phyloP scores from a whole-genome alignment of 2,329 filamentous ascomycete genomes.

The Beauveria caledonica region DNA sequence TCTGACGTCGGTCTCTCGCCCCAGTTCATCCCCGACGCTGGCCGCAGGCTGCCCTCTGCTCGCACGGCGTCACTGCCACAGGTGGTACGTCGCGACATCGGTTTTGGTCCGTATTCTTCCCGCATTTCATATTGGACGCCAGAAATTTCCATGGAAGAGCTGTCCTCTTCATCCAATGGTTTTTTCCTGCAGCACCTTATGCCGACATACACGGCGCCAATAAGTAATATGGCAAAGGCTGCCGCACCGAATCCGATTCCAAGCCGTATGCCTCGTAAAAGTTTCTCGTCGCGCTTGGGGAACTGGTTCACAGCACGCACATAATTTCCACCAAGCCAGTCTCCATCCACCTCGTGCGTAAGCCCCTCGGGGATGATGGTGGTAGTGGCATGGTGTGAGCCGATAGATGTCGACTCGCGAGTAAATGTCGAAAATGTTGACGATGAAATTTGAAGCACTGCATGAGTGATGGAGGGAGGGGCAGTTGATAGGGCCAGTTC shows the following conservation, averaged over 20 bases:
- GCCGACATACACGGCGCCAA: constrained; percentile 5
- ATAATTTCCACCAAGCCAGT: constrained; percentile 25
- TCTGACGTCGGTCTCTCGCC: background rate
- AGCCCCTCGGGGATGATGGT: constrained; percentile 27
- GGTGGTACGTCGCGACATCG: constrained; percentile 2
- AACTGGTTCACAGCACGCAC: constrained; percentile 18
- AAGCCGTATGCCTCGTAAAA: constrained; percentile 25
- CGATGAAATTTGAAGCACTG: background rate
- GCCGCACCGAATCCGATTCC: constrained; percentile 21
- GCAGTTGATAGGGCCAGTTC: background rate
- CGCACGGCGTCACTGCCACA: background rate
- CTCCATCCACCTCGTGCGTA: constrained; percentile 29
- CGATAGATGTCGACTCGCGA: background rate
- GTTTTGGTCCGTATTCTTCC: constrained; percentile 7
- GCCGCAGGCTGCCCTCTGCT: background rate
- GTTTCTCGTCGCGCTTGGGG: constrained; percentile 11
- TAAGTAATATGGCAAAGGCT: constrained; percentile 1
- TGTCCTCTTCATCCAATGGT: background rate
- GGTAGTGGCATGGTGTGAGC: constrained; percentile 2
- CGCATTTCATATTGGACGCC: constrained; percentile 9
- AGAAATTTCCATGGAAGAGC: constrained; percentile 3
- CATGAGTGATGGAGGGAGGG: background rate
- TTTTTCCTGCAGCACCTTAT: constrained; percentile 5
- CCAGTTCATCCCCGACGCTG: background rate
- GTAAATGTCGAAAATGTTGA: background rate